phyloP scores from a whole-genome alignment of 1,139 yeast genomes.

The Saccharomyces hybrid region DNA sequence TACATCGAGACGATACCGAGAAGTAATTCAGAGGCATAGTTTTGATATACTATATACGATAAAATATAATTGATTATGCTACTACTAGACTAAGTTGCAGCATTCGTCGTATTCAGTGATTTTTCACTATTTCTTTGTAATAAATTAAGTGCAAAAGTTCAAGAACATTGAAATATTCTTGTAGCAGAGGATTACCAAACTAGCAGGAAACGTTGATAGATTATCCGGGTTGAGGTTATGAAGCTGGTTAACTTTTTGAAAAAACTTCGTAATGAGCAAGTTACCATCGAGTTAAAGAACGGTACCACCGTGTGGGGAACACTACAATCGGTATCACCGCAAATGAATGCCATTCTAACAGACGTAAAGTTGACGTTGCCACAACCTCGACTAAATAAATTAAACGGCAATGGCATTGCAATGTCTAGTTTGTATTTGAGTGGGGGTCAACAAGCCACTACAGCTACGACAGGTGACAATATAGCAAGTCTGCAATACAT shows the following conservation, averaged over 20 bases:
- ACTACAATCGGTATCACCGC: slow-evolving; percentile 75
- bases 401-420: slow-evolving; percentile 12
- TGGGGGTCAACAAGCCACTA: slow-evolving; percentile 9
- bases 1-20: background rate
- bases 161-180: background rate
- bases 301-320: slow-evolving; percentile 71
- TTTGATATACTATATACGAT: background rate
- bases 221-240: slow-evolving; percentile 33
- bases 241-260: slow-evolving; percentile 68
- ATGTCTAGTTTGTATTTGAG: slow-evolving; percentile 24
- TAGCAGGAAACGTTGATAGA: background rate
- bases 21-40: background rate
- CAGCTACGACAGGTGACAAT: slow-evolving; percentile 46
- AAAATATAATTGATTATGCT: background rate
- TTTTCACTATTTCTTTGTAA: background rate
- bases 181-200: background rate
- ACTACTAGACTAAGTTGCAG: background rate
- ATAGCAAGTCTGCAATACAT: slow-evolving; percentile 71
- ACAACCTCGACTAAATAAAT: background rate
- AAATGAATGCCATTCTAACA: slow-evolving; percentile 83
- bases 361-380: slow-evolving; percentile 49
- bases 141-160: background rate
- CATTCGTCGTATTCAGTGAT: background rate
- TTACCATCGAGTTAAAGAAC: slow-evolving; percentile 86
- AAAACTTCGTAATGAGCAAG: slow-evolving; percentile 81